Conservation (phyloP, 208 protist species). For the Crithidia thermophila region DNA sequence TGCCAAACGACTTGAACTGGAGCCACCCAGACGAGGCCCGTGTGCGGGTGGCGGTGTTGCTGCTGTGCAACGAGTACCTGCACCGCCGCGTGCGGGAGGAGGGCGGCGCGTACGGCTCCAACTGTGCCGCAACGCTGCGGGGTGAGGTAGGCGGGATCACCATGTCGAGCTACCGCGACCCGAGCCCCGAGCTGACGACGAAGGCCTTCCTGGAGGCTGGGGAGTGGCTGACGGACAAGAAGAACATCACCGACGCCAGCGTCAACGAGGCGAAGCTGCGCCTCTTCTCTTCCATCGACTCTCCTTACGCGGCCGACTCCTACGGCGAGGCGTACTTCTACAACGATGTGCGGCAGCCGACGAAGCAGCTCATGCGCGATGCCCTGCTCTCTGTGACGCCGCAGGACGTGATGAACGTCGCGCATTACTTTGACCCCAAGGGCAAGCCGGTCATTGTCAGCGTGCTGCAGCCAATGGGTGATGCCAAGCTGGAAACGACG, state of each 20-base stretch:
- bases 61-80: conserved; percentile 87
- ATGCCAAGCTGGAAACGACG: conserved; percentile 11
- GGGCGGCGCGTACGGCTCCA: conserved; percentile 89
- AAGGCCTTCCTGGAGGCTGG: conserved; percentile 72
- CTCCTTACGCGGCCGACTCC: conserved; percentile 82
- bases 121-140: conserved; percentile 59
- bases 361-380: conserved; percentile 84
- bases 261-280: conserved; percentile 90
- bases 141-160: conserved; percentile 80
- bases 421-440: conserved; percentile 58
- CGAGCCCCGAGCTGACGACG: conserved; percentile 66
- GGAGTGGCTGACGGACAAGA: conserved; percentile 58
- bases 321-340: conserved; percentile 86
- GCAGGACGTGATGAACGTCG: conserved; percentile 61
- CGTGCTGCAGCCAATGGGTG: conserved; percentile 35
- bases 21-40: conserved; percentile 63
- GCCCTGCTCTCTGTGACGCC: conserved; percentile 64
- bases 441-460: conserved; percentile 22
- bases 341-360: conserved; percentile 61
- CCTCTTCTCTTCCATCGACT: conserved; percentile 85
- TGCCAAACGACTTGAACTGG: conserved; percentile 70
- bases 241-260: conserved; percentile 60
- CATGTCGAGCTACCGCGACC: conserved; percentile 92
- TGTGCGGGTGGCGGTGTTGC: conserved; percentile 72
- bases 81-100: conserved; percentile 91